Evolutionary conservation across 441 rosid genomes (phyloP).

Genomic region (Populus hybrid): DNA sequence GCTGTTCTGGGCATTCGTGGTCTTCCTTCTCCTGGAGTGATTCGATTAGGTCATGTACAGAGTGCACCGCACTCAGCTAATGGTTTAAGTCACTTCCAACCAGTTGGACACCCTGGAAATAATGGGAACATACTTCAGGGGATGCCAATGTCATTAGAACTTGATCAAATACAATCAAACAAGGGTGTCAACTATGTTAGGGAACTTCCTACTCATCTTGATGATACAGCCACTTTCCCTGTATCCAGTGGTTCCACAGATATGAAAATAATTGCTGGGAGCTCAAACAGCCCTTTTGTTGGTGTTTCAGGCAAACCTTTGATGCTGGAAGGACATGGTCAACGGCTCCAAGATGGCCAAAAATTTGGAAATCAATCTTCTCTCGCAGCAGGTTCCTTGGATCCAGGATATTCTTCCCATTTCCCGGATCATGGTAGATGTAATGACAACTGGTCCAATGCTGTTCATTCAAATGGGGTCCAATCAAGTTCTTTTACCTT

Average conservation of each 20-base stretch:
- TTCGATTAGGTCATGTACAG: slow-evolving; percentile 34
- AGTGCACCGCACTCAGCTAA: slow-evolving; percentile 21
- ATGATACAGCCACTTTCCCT: slow-evolving; percentile 28
- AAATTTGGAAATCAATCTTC: slow-evolving; percentile 35
- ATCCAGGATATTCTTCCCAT: slow-evolving; percentile 39
- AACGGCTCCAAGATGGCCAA: slow-evolving; percentile 29
- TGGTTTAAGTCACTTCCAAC: slow-evolving; percentile 41
- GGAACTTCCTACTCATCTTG: slow-evolving; percentile 31
- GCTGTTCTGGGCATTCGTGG: slow-evolving; percentile 55
- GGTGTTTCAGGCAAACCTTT: slow-evolving; percentile 34
- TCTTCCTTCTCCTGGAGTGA: slow-evolving; percentile 59
- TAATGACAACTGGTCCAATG: slow-evolving; percentile 44
- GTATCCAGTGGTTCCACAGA: slow-evolving; percentile 38
- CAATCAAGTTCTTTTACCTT: slow-evolving; percentile 29
- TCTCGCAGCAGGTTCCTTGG: slow-evolving; percentile 25
- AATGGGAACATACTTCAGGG: slow-evolving; percentile 58
- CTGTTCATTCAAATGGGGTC: slow-evolving; percentile 34
- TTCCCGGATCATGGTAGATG: slow-evolving; percentile 34
- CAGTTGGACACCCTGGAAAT: slow-evolving; percentile 32
- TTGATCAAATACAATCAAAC: slow-evolving; percentile 50
- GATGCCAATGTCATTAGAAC: slow-evolving; percentile 52
- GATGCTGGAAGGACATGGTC: slow-evolving; percentile 39
- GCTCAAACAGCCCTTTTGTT: slow-evolving; percentile 35
- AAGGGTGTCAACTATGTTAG: slow-evolving; percentile 26
- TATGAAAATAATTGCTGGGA: slow-evolving; percentile 28